Percentiles rank a stretch among this genome's conserved stretches.
These are phyloP conservation scores for Volvox africanus DNA, from an alignment of 139 green algal species.

Conservation along the genomic window DNA sequence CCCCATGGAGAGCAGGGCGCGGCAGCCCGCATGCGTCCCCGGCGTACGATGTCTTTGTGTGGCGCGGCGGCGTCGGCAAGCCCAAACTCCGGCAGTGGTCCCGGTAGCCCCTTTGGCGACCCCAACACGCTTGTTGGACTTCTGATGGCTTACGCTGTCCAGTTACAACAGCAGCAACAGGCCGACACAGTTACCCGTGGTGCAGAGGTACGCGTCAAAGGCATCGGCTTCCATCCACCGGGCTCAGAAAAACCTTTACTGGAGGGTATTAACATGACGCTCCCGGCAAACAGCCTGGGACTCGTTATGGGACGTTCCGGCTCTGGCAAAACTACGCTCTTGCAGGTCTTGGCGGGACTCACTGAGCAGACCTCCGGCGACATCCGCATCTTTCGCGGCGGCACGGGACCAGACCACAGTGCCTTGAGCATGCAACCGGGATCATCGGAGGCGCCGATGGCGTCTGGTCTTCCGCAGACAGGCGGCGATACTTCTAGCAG, in stretches of 20 bases:
- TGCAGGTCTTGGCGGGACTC: slow-evolving; percentile 84
- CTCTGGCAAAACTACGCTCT: slow-evolving; percentile 92
- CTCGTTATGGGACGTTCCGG: slow-evolving; percentile 88
- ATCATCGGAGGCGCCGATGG: too few relatives aligned
- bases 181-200: neutral
- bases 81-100: neutral
- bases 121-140: slow-evolving; percentile 39
- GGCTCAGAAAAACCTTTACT: slow-evolving; percentile 76
- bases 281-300: slow-evolving; percentile 81
- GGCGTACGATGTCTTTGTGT: too few relatives aligned
- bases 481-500: neutral
- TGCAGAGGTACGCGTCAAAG: slow-evolving; percentile 43
- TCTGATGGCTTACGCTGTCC: slow-evolving; percentile 21
- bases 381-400: slow-evolving; percentile 52
- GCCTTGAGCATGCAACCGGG: too few relatives aligned
- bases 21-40: too few relatives aligned
- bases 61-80: too few relatives aligned
- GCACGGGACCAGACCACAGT: neutral
- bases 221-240: slow-evolving; percentile 70
- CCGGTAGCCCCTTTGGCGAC: slow-evolving; percentile 11
- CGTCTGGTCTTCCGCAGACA: neutral
- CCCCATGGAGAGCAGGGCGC: too few relatives aligned
- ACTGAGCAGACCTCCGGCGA: slow-evolving; percentile 69
- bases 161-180: slow-evolving; percentile 42
- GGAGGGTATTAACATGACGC: slow-evolving; percentile 69